Percentiles rank a stretch among this genome's conserved stretches.
Conservation (phyloP, 164 flowering plant genomes). For the Vitis labrusca region DNA sequence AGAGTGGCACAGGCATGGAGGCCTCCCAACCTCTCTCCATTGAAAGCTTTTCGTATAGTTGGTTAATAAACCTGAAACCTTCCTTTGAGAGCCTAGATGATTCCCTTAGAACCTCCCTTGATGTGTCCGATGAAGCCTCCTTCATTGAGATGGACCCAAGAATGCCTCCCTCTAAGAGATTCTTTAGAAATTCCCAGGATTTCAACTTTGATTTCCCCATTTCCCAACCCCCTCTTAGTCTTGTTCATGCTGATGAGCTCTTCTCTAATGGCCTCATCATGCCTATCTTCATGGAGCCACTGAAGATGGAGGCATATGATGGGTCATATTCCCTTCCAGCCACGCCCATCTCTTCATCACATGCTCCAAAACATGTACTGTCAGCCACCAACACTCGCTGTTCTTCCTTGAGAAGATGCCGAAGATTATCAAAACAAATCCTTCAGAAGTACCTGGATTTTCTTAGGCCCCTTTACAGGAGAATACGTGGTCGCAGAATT, state of each 20-base stretch:
- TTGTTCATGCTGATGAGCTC: constrained; percentile 61
- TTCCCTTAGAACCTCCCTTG: constrained; percentile 34
- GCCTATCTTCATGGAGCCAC: constrained; percentile 31
- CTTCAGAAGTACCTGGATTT: constrained; percentile 45
- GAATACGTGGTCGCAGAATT: constrained; percentile 22
- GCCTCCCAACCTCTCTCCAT: constrained; percentile 59
- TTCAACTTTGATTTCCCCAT: constrained; percentile 46
- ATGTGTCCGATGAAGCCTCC: constrained; percentile 48
- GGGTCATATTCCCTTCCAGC: constrained; percentile 15
- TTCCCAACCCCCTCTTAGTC: constrained; percentile 28
- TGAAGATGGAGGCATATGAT: constrained; percentile 26
- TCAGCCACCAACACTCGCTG: constrained; percentile 9
- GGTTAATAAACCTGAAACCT: constrained; percentile 68
- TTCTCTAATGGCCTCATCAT: constrained; percentile 49
- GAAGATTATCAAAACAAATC: constrained; percentile 34
- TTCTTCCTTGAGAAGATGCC: constrained; percentile 39
- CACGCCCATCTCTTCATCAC: constrained; percentile 15
- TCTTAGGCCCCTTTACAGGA: constrained; percentile 41
- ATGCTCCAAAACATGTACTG: constrained; percentile 5
- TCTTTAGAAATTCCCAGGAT: constrained; percentile 33
- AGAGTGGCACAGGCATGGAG: constrained; percentile 43
- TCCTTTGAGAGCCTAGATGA: constrained; percentile 47
- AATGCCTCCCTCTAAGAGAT: constrained; percentile 59
- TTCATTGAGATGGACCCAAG: constrained; percentile 90
- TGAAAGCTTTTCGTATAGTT: constrained; percentile 89